Evolutionary conservation across 2,329 filamentous ascomycete species (phyloP), one percentile per base, ranked within the genome.

Genomic region (Aspergillus amoenus): DNA sequence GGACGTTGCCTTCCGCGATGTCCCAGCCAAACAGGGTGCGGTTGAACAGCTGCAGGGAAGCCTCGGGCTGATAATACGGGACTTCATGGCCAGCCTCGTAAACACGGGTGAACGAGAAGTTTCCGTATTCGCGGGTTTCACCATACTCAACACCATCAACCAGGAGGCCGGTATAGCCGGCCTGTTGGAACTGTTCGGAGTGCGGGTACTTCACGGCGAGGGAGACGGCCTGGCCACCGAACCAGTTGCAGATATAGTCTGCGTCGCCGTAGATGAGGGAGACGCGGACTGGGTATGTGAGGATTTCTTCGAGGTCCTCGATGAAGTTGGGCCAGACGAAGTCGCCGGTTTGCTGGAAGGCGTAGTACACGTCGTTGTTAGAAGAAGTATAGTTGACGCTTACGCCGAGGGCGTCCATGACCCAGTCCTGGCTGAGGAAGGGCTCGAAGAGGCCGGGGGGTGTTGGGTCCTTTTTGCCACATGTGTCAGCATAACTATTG

Each of bases 151-250:
- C 79, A 24, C 80, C 81, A 68, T 91, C 89, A 41, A 90, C 85
- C 12, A 86, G 77, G 60, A 94, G 85, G 13, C 88, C 84, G 0
- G 85, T 83, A 69, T 94, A 94, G 1, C 89, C 90, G 0, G 90
- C 86, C 0, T 76, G 71, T 2, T 80, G 76, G 69, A 93, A 94
- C 24, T 81, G 74, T 46, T 79, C 74, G 11, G 79, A 76, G 41
- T 85, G 80, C 1, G 70, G 66, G 60, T 77, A 77, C 42, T 80
- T 72, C 0, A 91, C 76, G 5, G 81, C 80, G 3, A 91, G 78
- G 3, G 87, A 89, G 42, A 90, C 80, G 2, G 87, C 86, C 72
- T 94, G 83, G 37, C 89, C 90, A n/a, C 91, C 90, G 62, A 88
- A 72, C 75, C 73, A 84, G 64, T 84, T 84, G 70, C 81, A 82